Evolutionary conservation across 2,329 filamentous ascomycete genomes (phyloP), one percentile per base, ranked within the genome.

Genomic region (Ramichloridium luteum): DNA sequence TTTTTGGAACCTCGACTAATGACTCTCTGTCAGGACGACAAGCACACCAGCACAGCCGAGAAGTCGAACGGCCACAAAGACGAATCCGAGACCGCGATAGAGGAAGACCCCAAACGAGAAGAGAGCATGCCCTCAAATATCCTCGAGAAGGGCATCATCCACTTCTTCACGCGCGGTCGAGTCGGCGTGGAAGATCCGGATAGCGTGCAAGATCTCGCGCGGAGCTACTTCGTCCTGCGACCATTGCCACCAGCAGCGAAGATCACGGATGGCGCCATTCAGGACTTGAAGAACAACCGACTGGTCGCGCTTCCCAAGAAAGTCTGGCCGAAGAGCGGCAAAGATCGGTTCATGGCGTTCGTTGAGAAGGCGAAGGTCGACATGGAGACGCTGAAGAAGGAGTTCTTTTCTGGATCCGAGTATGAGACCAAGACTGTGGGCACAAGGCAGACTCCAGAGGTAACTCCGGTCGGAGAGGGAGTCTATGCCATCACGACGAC

Each of bases 101-200:
- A 63, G 36, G 58, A 66, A 30, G 65, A 68, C 2, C 54, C 63
- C 12, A 51, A 67, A 30, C 64, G 70, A 25, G 64, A 67, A 45
- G 55, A 66, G 27, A 56, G 61, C 2, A 55, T 68, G 23, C 64
- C 73, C 2, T 71, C 68, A 4, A 75, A 64, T 37, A 74, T 93
- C 14, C 65, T 92, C 2, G 85, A 94, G 50, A 93, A 90, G 49
- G 85, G 85, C 3, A 70, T 90, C 45, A 76, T 93, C 44, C 93
- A 93, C 64, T 93, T 93, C 67, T 92, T 93, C 63, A 78, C 80
- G 47, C 77, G 85, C 12, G 74, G 75, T 5, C 76, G 83, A 9
- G 81, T 93, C 22, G 72, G 74, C 30, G 67, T 81, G 15, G 72
- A 83, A 4, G 67, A 81, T 5, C 77, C 83, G 0, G 67, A 77